Percentiles rank a stretch among this genome's conserved stretches.
Conservation (phyloP, 2,329 filamentous ascomycete genomes). For the Botrytis galanthina region DNA sequence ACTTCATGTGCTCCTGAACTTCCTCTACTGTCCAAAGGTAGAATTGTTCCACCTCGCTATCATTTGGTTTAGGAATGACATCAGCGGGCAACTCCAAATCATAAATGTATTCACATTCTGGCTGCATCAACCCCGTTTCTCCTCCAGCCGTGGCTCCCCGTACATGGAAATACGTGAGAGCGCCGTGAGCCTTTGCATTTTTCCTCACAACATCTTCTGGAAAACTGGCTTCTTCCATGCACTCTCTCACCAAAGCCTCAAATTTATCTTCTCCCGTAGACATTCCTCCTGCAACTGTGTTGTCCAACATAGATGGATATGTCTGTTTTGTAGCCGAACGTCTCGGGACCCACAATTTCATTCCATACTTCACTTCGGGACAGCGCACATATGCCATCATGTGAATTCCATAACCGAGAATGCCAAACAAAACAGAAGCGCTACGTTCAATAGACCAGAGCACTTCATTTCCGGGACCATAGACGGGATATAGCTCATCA, state of each 20-base stretch:
- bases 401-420: constrained; percentile 77
- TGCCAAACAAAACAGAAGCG: constrained; percentile 70
- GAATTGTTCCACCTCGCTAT: constrained; percentile 88
- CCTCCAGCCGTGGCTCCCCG: constrained; percentile 74
- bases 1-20: constrained; percentile 65
- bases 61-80: constrained; percentile 71
- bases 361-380: constrained; percentile 47
- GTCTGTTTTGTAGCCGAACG: constrained; percentile 77
- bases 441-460: constrained; percentile 76
- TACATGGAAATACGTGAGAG: constrained; percentile 81
- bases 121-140: constrained; percentile 79
- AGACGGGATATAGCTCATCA: constrained; percentile 77
- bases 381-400: constrained; percentile 69
- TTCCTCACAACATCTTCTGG: constrained; percentile 65
- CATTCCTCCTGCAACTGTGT: constrained; percentile 84
- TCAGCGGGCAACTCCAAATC: constrained; percentile 74
- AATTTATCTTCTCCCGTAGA: constrained; percentile 76
- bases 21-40: constrained; percentile 74
- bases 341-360: constrained; percentile 82
- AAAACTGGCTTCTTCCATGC: constrained; percentile 83
- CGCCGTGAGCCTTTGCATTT: constrained; percentile 59
- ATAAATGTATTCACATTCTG: constrained; percentile 89
- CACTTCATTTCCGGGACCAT: constrained; percentile 58
- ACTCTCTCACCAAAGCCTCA: constrained; percentile 81
- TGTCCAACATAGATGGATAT: constrained; percentile 80